phyloP scores from a whole-genome alignment of 2,329 filamentous ascomycete genomes.

The Chaetomiaceae sp. region DNA sequence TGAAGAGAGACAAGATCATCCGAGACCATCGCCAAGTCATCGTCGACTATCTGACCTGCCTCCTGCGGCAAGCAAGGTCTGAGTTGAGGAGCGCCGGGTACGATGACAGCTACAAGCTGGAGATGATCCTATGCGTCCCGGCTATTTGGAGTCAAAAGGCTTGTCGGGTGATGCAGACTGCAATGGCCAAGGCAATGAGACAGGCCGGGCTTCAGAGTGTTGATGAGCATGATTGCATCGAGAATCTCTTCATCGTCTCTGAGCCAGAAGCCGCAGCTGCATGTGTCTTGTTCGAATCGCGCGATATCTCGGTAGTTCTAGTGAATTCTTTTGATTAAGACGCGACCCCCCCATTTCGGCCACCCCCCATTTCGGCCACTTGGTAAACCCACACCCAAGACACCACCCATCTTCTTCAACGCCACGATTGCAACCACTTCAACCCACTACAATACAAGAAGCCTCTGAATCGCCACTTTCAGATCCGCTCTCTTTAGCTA shows the following conservation, averaged over 20 bases:
- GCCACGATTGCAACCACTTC: no score
- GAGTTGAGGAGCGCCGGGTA: conserved; percentile 9
- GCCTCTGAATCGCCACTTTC: no score
- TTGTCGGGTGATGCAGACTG: conserved; percentile 20
- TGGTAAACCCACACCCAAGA: no score
- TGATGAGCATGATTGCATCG: conserved; percentile 16
- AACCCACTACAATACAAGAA: no score
- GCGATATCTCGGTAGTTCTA: conserved; percentile 9
- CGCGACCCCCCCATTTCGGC: no score
- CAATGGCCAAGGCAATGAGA: conserved; percentile 16
- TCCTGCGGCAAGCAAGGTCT: conserved; percentile 2
- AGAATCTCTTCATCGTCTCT: conserved; percentile 27
- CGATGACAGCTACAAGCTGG: conserved; percentile 11
- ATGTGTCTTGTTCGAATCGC: conserved; percentile 20
- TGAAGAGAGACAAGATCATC: conserved; percentile 6
- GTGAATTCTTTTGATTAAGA: no score
- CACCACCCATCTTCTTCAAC: no score
- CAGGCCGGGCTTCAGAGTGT: conserved; percentile 15
- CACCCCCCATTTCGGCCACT: no score
- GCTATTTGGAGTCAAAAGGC: conserved; percentile 22
- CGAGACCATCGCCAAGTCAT: conserved; percentile 5
- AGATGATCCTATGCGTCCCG: conserved; percentile 20
- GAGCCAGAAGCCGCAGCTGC: conserved; percentile 28
- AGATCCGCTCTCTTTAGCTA: no score
- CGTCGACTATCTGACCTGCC: conserved; percentile 7